Conservation (phyloP, 176 grass and related monocot species). For the Paspalum notatum region DNA sequence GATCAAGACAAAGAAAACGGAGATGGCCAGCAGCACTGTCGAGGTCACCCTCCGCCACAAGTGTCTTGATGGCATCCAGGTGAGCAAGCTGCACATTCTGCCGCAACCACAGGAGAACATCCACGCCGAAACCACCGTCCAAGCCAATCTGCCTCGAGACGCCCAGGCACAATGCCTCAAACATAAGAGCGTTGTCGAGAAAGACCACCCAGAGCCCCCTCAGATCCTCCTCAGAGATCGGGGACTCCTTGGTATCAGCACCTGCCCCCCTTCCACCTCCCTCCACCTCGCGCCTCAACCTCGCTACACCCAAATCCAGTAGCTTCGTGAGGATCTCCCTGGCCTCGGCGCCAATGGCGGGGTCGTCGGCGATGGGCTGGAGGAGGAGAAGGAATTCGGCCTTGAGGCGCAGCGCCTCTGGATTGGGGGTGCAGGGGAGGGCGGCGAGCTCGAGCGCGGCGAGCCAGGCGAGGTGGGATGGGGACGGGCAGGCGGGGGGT, state of each 20-base stretch:
- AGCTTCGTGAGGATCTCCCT: constrained; percentile 53
- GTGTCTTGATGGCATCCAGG: constrained; percentile 58
- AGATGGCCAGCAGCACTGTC: constrained; percentile 61
- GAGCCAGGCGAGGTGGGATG: constrained; percentile 92
- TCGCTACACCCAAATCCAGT: constrained; percentile 65
- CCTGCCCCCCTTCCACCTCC: constrained; percentile 6
- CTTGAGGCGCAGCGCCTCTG: constrained; percentile 62
- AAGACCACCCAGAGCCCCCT: constrained; percentile 55
- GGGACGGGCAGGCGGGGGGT: constrained; percentile 58
- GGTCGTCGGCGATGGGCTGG: constrained; percentile 56
- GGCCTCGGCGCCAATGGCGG: constrained; percentile 35
- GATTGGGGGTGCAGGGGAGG: constrained; percentile 49
- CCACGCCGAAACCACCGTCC: constrained; percentile 39
- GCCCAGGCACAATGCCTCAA: constrained; percentile 70
- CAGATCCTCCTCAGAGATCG: constrained; percentile 69
- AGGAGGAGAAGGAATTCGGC: constrained; percentile 82
- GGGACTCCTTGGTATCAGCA: constrained; percentile 2
- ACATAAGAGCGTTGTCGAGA: constrained; percentile 69
- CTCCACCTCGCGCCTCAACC: constrained; percentile 58
- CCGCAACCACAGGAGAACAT: constrained; percentile 59
- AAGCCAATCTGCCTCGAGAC: constrained; percentile 64
- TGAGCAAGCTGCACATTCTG: constrained; percentile 76
- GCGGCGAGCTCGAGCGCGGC: constrained; percentile 75
- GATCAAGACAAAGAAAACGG: constrained; percentile 70
- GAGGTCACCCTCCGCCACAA: constrained; percentile 46